Conservation (phyloP, 1,284 basidiomycete genomes). For the Apiotrichum gamsii region DNA sequence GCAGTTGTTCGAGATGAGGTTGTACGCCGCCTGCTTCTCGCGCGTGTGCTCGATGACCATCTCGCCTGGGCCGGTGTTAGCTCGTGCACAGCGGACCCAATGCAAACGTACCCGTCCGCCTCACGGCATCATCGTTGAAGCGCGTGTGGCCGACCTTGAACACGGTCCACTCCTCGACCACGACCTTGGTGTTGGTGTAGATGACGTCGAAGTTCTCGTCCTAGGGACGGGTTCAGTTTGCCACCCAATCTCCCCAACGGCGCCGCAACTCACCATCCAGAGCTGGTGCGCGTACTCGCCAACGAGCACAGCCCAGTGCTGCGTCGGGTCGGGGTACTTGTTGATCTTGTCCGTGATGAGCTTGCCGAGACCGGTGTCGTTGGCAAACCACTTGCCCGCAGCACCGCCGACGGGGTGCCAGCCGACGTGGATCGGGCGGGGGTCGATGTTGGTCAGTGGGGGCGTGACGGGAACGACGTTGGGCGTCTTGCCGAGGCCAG, state of each 20-base stretch:
- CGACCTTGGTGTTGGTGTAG: slow-evolving; percentile 12
- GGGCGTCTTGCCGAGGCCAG: slow-evolving; percentile 10
- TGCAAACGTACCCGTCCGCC: slow-evolving; percentile 6
- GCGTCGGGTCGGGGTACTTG: slow-evolving; percentile 17
- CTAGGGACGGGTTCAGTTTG: too few species aligned
- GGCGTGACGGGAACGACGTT: slow-evolving; percentile 8
- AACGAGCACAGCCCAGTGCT: slow-evolving; percentile 17
- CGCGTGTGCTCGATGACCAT: slow-evolving; percentile 8
- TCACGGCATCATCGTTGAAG: slow-evolving; percentile 18
- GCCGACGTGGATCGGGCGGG: slow-evolving; percentile 7
- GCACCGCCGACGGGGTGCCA: slow-evolving; percentile 17
- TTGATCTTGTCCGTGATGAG: slow-evolving; percentile 18
- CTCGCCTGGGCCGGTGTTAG: slow-evolving; percentile 7
- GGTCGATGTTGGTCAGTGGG: not conserved
- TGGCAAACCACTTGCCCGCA: slow-evolving; percentile 16
- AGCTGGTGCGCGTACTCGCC: slow-evolving; percentile 18
- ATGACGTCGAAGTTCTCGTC: slow-evolving; percentile 21
- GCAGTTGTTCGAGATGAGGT: slow-evolving; percentile 19
- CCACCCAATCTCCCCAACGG: too few species aligned
- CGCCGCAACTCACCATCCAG: slow-evolving; percentile 23
- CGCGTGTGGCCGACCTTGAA: slow-evolving; percentile 12
- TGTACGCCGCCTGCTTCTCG: slow-evolving; percentile 7
- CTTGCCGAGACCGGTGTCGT: slow-evolving; percentile 11
- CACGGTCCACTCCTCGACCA: slow-evolving; percentile 9
- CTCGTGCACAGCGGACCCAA: too few species aligned